A percentile compares a stretch with the other conserved stretches of the same genome.
Conservation (phyloP, 108 stramenopile genomes). For the Cyclotella distinguenda region DNA sequence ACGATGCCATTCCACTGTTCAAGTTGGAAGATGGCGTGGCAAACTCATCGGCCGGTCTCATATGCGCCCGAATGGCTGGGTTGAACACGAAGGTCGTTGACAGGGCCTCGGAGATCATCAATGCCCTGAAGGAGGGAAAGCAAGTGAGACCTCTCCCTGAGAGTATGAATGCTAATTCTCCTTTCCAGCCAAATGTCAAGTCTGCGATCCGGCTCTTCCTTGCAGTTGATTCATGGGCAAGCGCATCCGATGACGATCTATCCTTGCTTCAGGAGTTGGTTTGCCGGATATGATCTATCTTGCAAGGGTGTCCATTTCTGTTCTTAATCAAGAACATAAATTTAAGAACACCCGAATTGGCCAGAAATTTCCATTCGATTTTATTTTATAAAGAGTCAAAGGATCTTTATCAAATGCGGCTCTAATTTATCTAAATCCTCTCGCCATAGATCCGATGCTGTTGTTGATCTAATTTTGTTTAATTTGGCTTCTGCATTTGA, state of each 20-base stretch:
- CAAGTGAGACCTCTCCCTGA: constrained; percentile 60
- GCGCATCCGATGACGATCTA: constrained; percentile 54
- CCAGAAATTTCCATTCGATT: background rate
- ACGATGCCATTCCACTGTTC: constrained; percentile 83
- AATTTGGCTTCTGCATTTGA: constrained; percentile 58
- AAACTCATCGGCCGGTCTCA: constrained; percentile 85
- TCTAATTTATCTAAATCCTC: constrained; percentile 81
- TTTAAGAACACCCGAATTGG: constrained; percentile 6
- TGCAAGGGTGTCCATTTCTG: too few relatives aligned
- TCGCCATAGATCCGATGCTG: constrained; percentile 80
- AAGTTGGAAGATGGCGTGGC: constrained; percentile 88
- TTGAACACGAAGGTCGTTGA: constrained; percentile 54
- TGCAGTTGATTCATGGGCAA: constrained; percentile 52
- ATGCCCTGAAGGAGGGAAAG: constrained; percentile 55
- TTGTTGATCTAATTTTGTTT: constrained; percentile 39
- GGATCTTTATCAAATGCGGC: constrained; percentile 31
- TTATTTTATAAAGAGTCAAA: background rate
- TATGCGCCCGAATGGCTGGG: constrained; percentile 91
- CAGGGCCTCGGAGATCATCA: constrained; percentile 70
- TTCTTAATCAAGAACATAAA: too few relatives aligned
- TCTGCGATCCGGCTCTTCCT: constrained; percentile 55
- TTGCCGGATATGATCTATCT: constrained; percentile 26
- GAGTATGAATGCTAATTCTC: constrained; percentile 50
- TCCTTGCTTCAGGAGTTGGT: constrained; percentile 30
- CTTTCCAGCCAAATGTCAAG: constrained; percentile 47